These are phyloP conservation scores for Trypanosoma caninum DNA, from an alignment of 208 protist genomes.

Conservation along the genomic window DNA sequence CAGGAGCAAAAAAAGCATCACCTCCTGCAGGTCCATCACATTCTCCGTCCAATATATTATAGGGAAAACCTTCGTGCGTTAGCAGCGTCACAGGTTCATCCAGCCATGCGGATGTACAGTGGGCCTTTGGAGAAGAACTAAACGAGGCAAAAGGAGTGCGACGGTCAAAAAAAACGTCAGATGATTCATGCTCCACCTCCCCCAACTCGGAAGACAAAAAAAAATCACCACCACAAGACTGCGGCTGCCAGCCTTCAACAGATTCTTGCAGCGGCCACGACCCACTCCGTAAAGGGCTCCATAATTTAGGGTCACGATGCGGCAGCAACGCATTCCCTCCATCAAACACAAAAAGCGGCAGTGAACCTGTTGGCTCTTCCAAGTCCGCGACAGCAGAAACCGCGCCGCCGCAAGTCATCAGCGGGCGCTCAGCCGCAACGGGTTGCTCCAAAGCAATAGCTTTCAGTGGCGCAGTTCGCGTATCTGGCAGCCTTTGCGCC, in stretches of 20 bases:
- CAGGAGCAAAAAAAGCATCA: background rate
- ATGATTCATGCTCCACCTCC: background rate
- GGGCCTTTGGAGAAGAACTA: background rate
- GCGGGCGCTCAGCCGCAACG: no score
- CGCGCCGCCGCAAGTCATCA: background rate
- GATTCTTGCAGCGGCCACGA: background rate
- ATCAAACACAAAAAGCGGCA: background rate
- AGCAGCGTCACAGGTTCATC: background rate
- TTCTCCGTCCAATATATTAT: background rate
- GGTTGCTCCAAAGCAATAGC: no score
- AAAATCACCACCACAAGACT: background rate
- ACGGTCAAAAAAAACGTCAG: background rate
- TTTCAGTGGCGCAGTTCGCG: no score
- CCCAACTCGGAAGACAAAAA: background rate
- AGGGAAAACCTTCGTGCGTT: background rate
- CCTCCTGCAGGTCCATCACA: background rate
- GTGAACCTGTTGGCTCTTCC: background rate
- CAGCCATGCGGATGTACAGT: background rate
- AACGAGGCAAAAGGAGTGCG: constrained; percentile 5
- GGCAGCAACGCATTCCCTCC: background rate
- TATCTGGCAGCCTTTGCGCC: no score
- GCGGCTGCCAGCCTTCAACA: background rate
- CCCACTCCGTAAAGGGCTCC: background rate
- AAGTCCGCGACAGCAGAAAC: background rate
- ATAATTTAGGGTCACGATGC: background rate